A percentile compares a stretch with the other conserved stretches of the same genome.
These are phyloP conservation scores for Ophiostoma ulmi DNA, from an alignment of 2,329 filamentous ascomycete genomes.

Conservation along the genomic window DNA sequence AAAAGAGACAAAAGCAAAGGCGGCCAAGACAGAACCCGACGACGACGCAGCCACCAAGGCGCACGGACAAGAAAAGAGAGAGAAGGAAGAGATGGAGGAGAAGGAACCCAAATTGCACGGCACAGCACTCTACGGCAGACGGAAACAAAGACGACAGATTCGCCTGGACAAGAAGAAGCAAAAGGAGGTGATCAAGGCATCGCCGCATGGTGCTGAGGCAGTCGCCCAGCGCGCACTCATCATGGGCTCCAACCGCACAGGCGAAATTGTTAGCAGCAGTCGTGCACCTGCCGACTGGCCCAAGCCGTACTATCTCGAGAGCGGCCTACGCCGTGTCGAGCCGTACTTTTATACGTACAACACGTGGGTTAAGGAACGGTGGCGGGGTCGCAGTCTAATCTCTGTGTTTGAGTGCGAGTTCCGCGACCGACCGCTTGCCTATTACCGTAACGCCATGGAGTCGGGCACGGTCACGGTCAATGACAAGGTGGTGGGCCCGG, in stretches of 20 bases:
- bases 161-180: conserved; percentile 11
- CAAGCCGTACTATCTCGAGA: conserved; percentile 74
- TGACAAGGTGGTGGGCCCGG: conserved; percentile 61
- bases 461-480: conserved; percentile 75
- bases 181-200: neutral
- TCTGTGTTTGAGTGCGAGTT: conserved; percentile 92
- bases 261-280: neutral
- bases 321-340: conserved; percentile 72
- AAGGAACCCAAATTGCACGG: neutral
- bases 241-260: conserved; percentile 17
- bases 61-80: conserved; percentile 3
- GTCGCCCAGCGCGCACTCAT: conserved; percentile 5
- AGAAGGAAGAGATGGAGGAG: neutral
- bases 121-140: conserved; percentile 9
- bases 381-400: conserved; percentile 73
- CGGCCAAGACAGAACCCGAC: conserved; percentile 16
- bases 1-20: conserved; percentile 15
- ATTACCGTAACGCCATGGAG: conserved; percentile 83
- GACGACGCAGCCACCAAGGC: conserved; percentile 24
- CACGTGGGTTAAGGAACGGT: conserved; percentile 89
- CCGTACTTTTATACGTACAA: conserved; percentile 95
- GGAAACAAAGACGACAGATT: conserved; percentile 7
- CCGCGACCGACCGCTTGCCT: conserved; percentile 75
- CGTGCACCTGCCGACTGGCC: conserved; percentile 39
- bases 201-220: conserved; percentile 1